phyloP scores from a whole-genome alignment of 2,329 filamentous ascomycete species.

The Simplicillium sp. region DNA sequence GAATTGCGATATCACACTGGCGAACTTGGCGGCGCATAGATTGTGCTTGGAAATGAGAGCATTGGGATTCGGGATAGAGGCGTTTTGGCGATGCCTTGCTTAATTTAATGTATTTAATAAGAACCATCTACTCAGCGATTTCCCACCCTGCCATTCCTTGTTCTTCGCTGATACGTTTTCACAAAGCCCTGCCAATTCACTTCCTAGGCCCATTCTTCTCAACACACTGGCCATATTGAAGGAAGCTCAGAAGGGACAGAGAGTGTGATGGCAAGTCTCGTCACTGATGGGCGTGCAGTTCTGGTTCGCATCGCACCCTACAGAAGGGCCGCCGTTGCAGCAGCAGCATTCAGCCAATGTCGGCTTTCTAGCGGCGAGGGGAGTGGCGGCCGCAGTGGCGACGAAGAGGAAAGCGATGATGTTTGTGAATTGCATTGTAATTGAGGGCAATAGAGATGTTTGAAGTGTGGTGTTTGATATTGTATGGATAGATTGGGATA shows the following conservation, averaged over 20 bases:
- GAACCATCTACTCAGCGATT: background rate
- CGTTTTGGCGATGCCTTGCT: too few relatives aligned
- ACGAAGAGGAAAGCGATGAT: background rate
- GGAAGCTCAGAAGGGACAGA: conserved; percentile 6
- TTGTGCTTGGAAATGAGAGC: too few relatives aligned
- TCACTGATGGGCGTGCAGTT: conserved; percentile 6
- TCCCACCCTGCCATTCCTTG: background rate
- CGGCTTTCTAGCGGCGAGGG: conserved; percentile 6
- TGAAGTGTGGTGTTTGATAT: background rate
- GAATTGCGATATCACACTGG: background rate
- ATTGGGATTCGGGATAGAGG: too few relatives aligned
- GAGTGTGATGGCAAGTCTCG: conserved; percentile 6
- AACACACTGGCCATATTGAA: too few relatives aligned
- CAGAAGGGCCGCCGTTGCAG: conserved; percentile 8
- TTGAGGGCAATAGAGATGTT: background rate
- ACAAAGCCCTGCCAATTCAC: too few relatives aligned
- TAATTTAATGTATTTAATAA: too few relatives aligned
- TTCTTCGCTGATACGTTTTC: too few relatives aligned
- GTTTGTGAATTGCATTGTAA: conserved; percentile 1
- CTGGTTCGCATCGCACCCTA: conserved; percentile 8
- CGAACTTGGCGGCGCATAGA: too few relatives aligned
- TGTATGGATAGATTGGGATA: background rate
- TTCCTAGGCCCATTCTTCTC: too few relatives aligned
- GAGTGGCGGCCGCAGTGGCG: conserved; percentile 1
- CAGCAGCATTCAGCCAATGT: conserved; percentile 9